A percentile compares a stretch with the other conserved stretches of the same genome.
phyloP scores from a whole-genome alignment of 352 stramenopile genomes.

The Globisporangium spinosum region DNA sequence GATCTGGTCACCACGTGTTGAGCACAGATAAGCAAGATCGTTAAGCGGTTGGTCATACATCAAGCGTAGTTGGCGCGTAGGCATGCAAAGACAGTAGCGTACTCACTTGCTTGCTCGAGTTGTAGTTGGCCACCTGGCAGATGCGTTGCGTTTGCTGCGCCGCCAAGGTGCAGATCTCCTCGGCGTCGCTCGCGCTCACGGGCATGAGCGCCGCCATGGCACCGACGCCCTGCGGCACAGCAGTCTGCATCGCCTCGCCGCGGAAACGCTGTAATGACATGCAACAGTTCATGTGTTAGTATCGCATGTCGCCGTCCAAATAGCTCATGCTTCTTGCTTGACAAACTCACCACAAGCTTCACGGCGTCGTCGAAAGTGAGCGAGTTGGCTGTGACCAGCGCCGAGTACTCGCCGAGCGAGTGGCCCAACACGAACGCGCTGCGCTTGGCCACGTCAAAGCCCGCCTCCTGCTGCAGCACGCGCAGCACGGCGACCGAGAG shows the following conservation, averaged over 20 bases:
- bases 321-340: not conserved
- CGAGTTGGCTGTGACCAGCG: constrained; percentile 62
- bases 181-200: constrained; percentile 39
- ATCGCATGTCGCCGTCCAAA: not conserved
- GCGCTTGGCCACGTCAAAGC: constrained; percentile 30
- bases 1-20: constrained; percentile 16
- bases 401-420: constrained; percentile 86
- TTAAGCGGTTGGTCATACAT: too few species aligned
- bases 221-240: constrained; percentile 43
- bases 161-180: constrained; percentile 50
- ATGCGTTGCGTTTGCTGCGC: constrained; percentile 32
- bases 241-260: constrained; percentile 65
- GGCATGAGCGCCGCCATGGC: constrained; percentile 83
- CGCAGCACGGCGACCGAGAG: constrained; percentile 74
- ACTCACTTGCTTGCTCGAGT: constrained; percentile 78
- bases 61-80: too few species aligned
- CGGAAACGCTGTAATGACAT: constrained; percentile 44
- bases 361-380: constrained; percentile 67
- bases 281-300: constrained; percentile 5
- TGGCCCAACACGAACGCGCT: constrained; percentile 63
- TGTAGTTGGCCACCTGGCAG: constrained; percentile 87
- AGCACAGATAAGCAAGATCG: too few species aligned
- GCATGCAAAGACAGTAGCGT: too few species aligned
- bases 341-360: constrained; percentile 46
- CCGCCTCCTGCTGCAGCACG: constrained; percentile 61